Evolutionary conservation across 495 filamentous ascomycete genomes (phyloP), one percentile per base, ranked within the genome.

Genomic region (Talaromyces liani): DNA sequence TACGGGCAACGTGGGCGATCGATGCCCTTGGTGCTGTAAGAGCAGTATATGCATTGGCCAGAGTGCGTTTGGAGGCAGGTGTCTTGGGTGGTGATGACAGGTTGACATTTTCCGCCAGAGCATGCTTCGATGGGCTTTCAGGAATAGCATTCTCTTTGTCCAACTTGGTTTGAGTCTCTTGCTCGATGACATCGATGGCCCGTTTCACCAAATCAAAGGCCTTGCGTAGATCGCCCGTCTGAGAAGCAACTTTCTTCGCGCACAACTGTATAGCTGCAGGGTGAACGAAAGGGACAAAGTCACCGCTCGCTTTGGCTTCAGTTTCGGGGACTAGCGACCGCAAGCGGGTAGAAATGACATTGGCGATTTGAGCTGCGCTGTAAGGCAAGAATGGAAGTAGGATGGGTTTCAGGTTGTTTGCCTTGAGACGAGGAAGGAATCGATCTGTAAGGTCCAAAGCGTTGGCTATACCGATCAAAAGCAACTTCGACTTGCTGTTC

Each of bases 381-480:
- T 98, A 99, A 4, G 94, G 95, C 47, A 97, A 77, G 72, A 99
- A 96, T 4, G 94, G 92, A 16, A 99, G 85, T 1, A 97, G 82
- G 49, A 88, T 86, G 14, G 94, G 94, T 74, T 91, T 94, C 60
- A 98, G 77, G 65, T 93, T 93, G 58, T 92, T 89, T 2, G 92
- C 88, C 76, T 97, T 98, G 24, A 99, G 81, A 10, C 94, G 89
- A 36, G 95, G 94, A 18, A 99, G 85, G 65, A 97, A 96, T 20
- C 95, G 90, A 69, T 97, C 93, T 0, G 95, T 97, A 47, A 99
- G 77, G 69, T 99, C 94, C 61, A 99, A 82, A 2, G 94, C 95
- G 68, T 99, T 99, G 58, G 94, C 95, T 69, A 99, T 97, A 45
- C 94, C 94, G 45, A 99, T 83, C 25, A 98, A 75, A 24, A 93